phyloP scores from a whole-genome alignment of 192 early-diverging fungal genomes.

The Diversispora eburnea region DNA sequence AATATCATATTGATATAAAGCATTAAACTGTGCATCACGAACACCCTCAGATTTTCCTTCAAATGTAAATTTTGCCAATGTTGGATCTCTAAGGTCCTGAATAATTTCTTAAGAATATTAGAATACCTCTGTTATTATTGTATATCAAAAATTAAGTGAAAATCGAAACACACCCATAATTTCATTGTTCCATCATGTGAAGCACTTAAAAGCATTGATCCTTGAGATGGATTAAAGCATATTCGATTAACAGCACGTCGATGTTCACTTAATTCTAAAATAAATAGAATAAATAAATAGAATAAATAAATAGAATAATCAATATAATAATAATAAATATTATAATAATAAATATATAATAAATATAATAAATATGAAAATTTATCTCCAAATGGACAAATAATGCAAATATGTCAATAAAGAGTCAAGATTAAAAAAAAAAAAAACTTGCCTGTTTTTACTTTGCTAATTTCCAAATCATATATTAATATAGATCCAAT shows the following conservation, averaged over 20 bases:
- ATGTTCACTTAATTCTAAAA: constrained; percentile 66
- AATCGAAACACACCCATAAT: constrained; percentile 59
- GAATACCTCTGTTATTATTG: no score
- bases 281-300: constrained; percentile 34
- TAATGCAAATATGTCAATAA: no score
- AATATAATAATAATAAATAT: neutral
- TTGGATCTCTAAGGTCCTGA: constrained; percentile 61
- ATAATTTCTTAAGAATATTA: neutral
- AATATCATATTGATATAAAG: constrained; percentile 57
- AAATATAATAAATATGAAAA: no score
- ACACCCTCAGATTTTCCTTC: constrained; percentile 75
- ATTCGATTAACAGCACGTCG: constrained; percentile 72
- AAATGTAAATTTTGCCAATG: constrained; percentile 52
- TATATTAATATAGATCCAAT: constrained; percentile 73
- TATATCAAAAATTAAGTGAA: neutral
- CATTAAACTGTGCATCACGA: constrained; percentile 76
- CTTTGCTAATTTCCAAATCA: constrained; percentile 52
- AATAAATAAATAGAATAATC: neutral
- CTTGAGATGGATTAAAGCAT: constrained; percentile 70
- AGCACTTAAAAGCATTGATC: constrained; percentile 65
- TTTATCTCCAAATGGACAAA: no score
- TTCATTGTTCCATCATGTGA: constrained; percentile 73
- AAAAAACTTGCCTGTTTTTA: constrained; percentile 30
- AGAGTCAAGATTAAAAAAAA: no score
- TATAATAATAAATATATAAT: neutral